A percentile compares a stretch with the other conserved stretches of the same genome.
phyloP scores from a whole-genome alignment of 83 land plant genomes.

The Diphasiastrum complanatum region DNA sequence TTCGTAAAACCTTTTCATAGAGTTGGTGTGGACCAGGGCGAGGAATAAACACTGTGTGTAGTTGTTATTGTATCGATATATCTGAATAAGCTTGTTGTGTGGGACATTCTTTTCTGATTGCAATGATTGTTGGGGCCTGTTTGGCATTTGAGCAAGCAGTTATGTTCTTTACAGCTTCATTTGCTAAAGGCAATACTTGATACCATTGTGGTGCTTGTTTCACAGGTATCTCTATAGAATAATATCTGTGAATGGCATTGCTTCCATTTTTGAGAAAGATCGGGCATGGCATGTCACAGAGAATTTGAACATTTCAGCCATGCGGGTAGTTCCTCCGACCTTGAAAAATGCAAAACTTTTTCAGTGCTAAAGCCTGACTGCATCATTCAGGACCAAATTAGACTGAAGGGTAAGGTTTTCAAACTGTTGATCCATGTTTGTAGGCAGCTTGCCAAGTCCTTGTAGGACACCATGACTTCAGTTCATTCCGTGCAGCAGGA shows the following conservation, averaged over 20 bases:
- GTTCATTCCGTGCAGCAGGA: slow-evolving; percentile 35
- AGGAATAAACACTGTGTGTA: too few relatives aligned
- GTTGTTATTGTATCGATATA: too few relatives aligned
- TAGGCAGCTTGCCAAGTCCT: slow-evolving; percentile 26
- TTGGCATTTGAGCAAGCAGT: too few relatives aligned
- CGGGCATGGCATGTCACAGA: slow-evolving; percentile 4
- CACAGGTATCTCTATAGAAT: slow-evolving; percentile 10
- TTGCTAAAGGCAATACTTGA: too few relatives aligned
- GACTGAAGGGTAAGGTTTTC: slow-evolving; percentile 2
- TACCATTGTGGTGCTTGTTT: neutral
- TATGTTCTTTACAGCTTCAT: too few relatives aligned
- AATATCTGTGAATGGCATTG: neutral
- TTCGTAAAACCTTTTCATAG: too few relatives aligned
- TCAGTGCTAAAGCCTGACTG: neutral
- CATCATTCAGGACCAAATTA: neutral
- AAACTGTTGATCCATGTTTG: neutral
- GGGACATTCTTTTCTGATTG: too few relatives aligned
- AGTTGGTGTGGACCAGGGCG: too few relatives aligned
- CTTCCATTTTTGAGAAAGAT: slow-evolving; percentile 5
- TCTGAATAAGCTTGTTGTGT: too few relatives aligned
- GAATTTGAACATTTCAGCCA: slow-evolving; percentile 7
- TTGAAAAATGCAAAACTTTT: neutral
- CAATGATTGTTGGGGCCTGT: too few relatives aligned
- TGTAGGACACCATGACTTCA: slow-evolving; percentile 35
- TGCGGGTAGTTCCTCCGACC: slow-evolving; percentile 2